These are phyloP conservation scores for Aspergillus aculeatinus DNA, from an alignment of 2,329 filamentous ascomycete genomes.

Conservation along the genomic window DNA sequence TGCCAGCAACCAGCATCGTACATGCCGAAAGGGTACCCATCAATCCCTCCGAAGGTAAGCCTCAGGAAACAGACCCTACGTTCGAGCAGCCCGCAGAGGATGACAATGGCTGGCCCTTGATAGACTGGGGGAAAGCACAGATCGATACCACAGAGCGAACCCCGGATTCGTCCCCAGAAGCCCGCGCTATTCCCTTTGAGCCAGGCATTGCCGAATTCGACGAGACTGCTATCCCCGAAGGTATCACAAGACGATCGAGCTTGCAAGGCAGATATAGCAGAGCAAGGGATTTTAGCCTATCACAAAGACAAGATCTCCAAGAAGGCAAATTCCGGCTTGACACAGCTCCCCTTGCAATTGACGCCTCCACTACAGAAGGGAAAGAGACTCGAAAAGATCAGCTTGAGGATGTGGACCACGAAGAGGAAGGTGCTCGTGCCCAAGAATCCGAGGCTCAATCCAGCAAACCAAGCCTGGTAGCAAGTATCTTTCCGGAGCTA, in stretches of 20 bases:
- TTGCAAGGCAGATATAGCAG: constrained; percentile 18
- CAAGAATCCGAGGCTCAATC: constrained; percentile 15
- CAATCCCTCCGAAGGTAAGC: background rate
- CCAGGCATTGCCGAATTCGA: constrained; percentile 31
- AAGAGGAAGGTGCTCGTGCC: constrained; percentile 5
- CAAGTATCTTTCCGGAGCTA: constrained; percentile 37
- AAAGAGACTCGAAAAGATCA: background rate
- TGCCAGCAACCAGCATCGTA: background rate
- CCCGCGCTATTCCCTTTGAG: constrained; percentile 21
- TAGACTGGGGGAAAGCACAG: constrained; percentile 38
- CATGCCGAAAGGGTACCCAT: background rate
- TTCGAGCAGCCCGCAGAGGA: constrained; percentile 16
- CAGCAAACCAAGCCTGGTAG: constrained; percentile 30
- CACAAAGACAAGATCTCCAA: constrained; percentile 16
- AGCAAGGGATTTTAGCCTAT: constrained; percentile 29
- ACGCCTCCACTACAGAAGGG: background rate
- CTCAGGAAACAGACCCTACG: constrained; percentile 11
- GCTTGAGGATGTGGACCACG: constrained; percentile 7
- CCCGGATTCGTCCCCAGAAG: constrained; percentile 24
- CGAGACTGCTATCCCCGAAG: constrained; percentile 27
- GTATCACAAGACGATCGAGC: constrained; percentile 17
- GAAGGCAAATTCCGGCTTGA: background rate
- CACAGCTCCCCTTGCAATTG: background rate
- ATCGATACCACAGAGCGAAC: constrained; percentile 23
- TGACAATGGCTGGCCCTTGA: constrained; percentile 38